Percentiles rank a stretch among this genome's conserved stretches.
phyloP scores from a whole-genome alignment of 2,329 filamentous ascomycete genomes.

The Cladophialophora yegresii region DNA sequence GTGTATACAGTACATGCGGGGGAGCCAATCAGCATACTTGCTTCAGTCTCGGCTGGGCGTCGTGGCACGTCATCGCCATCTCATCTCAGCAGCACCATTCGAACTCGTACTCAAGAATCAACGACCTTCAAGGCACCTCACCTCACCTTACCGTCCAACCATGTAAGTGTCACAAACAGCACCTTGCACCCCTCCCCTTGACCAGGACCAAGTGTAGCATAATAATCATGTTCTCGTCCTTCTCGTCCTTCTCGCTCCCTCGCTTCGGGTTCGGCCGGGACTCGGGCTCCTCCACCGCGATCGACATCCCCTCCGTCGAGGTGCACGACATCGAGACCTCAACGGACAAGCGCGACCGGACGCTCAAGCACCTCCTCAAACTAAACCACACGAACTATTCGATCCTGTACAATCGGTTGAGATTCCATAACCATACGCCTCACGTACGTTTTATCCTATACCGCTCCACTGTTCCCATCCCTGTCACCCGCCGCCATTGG shows the following conservation, averaged over 20 bases:
- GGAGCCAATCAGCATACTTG: slow-evolving; percentile 4
- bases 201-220: neutral
- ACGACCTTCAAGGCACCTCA: neutral
- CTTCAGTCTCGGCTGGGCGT: neutral
- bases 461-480: neutral
- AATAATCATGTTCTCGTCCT: slow-evolving; percentile 16
- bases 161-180: neutral
- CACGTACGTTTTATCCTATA: slow-evolving; percentile 58
- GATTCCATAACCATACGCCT: slow-evolving; percentile 79
- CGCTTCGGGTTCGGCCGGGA: slow-evolving; percentile 27
- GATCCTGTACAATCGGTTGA: slow-evolving; percentile 72
- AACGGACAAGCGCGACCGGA: slow-evolving; percentile 74
- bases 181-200: too few relatives aligned
- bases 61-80: neutral
- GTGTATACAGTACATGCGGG: slow-evolving; percentile 7
- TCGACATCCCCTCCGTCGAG: slow-evolving; percentile 66
- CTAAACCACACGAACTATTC: slow-evolving; percentile 90
- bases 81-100: neutral
- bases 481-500: too few relatives aligned
- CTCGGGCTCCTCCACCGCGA: slow-evolving; percentile 14
- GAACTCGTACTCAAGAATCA: neutral
- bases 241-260: slow-evolving; percentile 25
- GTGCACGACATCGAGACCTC: slow-evolving; percentile 78
- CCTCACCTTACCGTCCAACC: neutral
- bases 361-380: slow-evolving; percentile 85